phyloP scores from a whole-genome alignment of 23 red algal genomes.

The Pyropia haitanensis region DNA sequence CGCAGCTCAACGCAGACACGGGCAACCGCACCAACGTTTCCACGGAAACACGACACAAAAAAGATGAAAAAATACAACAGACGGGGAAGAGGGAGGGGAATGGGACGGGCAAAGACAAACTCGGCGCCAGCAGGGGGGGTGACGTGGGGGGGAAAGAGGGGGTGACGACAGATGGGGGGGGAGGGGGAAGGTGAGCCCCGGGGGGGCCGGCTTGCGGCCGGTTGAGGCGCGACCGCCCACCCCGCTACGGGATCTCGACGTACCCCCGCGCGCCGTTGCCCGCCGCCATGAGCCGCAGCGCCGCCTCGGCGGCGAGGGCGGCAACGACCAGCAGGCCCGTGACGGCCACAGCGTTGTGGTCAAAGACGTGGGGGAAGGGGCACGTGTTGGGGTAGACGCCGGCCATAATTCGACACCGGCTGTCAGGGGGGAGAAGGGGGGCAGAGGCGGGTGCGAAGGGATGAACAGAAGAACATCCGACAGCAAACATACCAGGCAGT shows the following conservation, averaged over 20 bases:
- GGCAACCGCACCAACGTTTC: no score
- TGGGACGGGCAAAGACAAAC: no score
- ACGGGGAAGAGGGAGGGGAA: no score
- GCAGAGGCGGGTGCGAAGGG: neutral
- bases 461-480: neutral
- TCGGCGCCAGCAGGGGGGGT: no score
- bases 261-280: slow-evolving; percentile 66
- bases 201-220: no score
- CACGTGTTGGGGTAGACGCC: slow-evolving; percentile 11
- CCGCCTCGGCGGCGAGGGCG: slow-evolving; percentile 72
- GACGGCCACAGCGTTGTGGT: slow-evolving; percentile 75
- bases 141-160: no score
- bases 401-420: neutral
- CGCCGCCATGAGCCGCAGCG: slow-evolving; percentile 82
- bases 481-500: neutral
- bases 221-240: neutral
- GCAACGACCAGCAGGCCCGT: slow-evolving; percentile 54
- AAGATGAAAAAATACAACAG: no score
- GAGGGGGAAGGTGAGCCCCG: no score
- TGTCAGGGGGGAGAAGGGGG: neutral
- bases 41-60: no score
- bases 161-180: no score
- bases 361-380: slow-evolving; percentile 55
- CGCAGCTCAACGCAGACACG: no score
- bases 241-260: slow-evolving; percentile 39